phyloP scores from a whole-genome alignment of 2,329 filamentous ascomycete species.

The Colletotrichum gigasporum region DNA sequence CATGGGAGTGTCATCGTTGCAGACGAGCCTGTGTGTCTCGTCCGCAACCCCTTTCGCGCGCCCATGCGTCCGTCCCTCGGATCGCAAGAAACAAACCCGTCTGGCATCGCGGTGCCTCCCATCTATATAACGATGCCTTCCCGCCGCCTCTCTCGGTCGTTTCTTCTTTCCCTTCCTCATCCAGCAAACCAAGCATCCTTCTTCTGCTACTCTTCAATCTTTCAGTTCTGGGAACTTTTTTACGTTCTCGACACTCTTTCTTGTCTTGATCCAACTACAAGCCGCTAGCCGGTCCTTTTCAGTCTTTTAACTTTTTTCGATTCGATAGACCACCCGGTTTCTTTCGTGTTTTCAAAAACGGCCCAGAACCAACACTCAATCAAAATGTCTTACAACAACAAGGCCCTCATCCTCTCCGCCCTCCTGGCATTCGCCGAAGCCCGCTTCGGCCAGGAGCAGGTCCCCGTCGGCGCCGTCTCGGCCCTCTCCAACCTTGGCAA shows the following conservation, averaged over 20 bases:
- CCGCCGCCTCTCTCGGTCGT: slow-evolving; percentile 2
- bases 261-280: slow-evolving; percentile 29
- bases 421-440: slow-evolving; percentile 57
- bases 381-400: slow-evolving; percentile 55
- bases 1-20: slow-evolving; percentile 22
- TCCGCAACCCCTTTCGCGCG: not conserved
- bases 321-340: slow-evolving; percentile 20
- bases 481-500: slow-evolving; percentile 63
- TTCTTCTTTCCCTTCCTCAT: slow-evolving; percentile 29
- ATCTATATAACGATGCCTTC: slow-evolving; percentile 19
- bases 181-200: slow-evolving; percentile 35
- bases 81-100: slow-evolving; percentile 16
- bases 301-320: slow-evolving; percentile 23
- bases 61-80: not conserved
- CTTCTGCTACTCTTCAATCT: slow-evolving; percentile 41
- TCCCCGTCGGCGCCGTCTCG: slow-evolving; percentile 63
- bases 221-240: slow-evolving; percentile 51
- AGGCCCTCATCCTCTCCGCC: slow-evolving; percentile 49
- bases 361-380: not conserved
- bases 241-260: slow-evolving; percentile 40
- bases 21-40: slow-evolving; percentile 15
- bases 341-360: not conserved
- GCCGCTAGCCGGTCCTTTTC: slow-evolving; percentile 34
- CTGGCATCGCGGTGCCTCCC: not conserved
- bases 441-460: slow-evolving; percentile 72